Evolutionary conservation across 2,329 filamentous ascomycete genomes (phyloP), one percentile per base, ranked within the genome.

Genomic region (Talaromyces verruculosus): DNA sequence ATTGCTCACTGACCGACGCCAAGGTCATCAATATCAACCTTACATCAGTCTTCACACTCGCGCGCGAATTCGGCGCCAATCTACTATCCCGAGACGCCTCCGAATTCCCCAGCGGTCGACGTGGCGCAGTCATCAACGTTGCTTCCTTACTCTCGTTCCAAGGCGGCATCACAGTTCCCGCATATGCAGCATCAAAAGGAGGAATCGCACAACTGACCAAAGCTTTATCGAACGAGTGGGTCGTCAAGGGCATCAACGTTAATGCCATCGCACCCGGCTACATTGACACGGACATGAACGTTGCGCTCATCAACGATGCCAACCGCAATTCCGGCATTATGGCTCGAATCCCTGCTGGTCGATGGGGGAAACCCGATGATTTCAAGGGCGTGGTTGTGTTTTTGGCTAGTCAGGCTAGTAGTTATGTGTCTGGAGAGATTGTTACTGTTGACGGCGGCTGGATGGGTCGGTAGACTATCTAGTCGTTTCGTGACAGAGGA

Each of bases 211-310:
- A 96, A 80, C 79, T 96, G 67, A 96, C 92, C 61, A 96, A 95
- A 81, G 89, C 89, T 30, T 83, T 97, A 66, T 88, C 89, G 57
- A 97, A 97, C 75, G 91, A 96, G 80, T 97, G 93, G 93, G 87
- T 89, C 0, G 78, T 82, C n/a, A 85, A 88, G 73, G 92, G 92
- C 1, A 85, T 97, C 68, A 91, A 86, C 0, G 92, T 97, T 47
- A 97, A 97, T 77, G 91, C 90, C 7, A 91, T 97, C 74, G 92
- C 93, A 1, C 93, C 93, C 0, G 93, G 93, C 0, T 97, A 97
- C 78, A 91, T 96, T 71, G 91, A 87, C 60, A 97, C 93, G n/a
- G 93, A 97, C 67, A 97, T 97, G 93, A 97, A 97, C 76, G 85
- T 84, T 70, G 93, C 92, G 2, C 79, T 97, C 73, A 86, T 96